Evolutionary conservation across 208 protist genomes (phyloP), one percentile per base, ranked within the genome.

Genomic region (Herpetomonas tarakana): DNA sequence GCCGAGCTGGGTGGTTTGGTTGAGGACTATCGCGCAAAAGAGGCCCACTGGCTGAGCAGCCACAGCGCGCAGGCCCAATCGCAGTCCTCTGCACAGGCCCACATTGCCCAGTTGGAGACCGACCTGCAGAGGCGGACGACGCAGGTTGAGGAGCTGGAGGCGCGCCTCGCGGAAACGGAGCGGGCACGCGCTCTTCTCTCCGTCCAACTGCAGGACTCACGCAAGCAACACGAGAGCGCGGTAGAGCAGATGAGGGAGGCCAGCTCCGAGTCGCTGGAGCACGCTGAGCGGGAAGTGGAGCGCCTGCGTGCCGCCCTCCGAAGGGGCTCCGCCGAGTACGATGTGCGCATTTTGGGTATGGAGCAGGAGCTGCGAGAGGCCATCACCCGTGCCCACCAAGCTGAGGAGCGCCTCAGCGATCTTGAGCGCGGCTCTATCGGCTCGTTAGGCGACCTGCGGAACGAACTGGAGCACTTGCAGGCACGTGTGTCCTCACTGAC

Each of bases 401-500:
- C 86, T 3, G 83, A 90, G 64, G 57, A 67, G 28, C 74, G 70
- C 14, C 69, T 90, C 12, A 77, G 58, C 26, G 78, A 86, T 41
- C 59, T 83, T 35, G 74, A 88, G 51, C 62, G 58, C 19, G 65
- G 58, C 12, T 72, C 78, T 2, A 62, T 83, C 27, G 66, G 47
- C 55, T 78, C 76, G 1, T 44, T 88, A 62, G 74, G 71, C 11
- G 79, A 83, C 45, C 51, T 92, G 26, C 71, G 81, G 0, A 62
- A 44, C 29, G 78, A 87, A 35, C 56, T 92, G 7, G 82, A 89
- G 14, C 74, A 88, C 51, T 60, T 67, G 26, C 78, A 86, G 62
- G 53, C 62, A 51, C 69, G 70, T 45, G 70, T 68, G 24, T 66
- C 62, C 0, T 27, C 57, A 21, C 68, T 77, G 66, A 71, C 74